Percentiles rank a stretch among this genome's conserved stretches.
phyloP scores from a whole-genome alignment of 345 rosid species.

The Trapa bicornis region DNA sequence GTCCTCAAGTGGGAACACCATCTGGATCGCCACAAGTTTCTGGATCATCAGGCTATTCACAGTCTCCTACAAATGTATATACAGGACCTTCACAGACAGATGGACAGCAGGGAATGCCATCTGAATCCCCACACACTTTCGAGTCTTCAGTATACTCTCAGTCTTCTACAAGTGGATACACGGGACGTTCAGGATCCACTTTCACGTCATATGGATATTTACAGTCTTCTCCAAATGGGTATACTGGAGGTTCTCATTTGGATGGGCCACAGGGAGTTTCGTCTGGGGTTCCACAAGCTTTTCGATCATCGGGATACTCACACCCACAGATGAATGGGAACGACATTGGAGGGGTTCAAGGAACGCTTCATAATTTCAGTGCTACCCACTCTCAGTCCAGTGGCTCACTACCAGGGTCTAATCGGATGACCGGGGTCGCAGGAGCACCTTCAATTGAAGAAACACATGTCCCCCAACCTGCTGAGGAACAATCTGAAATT shows the following conservation, averaged over 20 bases:
- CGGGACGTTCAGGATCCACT: background rate
- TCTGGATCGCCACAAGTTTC: background rate
- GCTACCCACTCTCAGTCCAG: background rate
- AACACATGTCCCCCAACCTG: background rate
- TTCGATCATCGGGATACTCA: slow-evolving; percentile 6
- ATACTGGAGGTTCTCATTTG: slow-evolving; percentile 2
- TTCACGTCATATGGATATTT: background rate
- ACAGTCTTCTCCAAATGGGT: slow-evolving; percentile 7
- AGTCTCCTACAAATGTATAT: background rate
- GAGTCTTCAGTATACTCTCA: background rate
- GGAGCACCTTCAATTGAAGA: slow-evolving; percentile 12
- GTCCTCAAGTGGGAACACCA: slow-evolving; percentile 10
- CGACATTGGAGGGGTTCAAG: slow-evolving; percentile 3
- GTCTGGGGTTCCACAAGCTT: background rate
- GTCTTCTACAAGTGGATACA: slow-evolving; percentile 1
- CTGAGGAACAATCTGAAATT: slow-evolving; percentile 9
- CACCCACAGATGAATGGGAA: slow-evolving; percentile 14
- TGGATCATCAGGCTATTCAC: slow-evolving; percentile 7
- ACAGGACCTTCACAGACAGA: slow-evolving; percentile 13
- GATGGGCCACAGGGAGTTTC: slow-evolving; percentile 5
- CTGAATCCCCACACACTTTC: background rate
- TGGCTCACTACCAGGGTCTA: slow-evolving; percentile 10
- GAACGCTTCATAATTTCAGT: slow-evolving; percentile 4
- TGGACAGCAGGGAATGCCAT: background rate
- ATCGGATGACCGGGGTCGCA: slow-evolving; percentile 9